These are phyloP conservation scores for Debaryomyces coudertii DNA, from an alignment of 1,139 yeast genomes.

Conservation along the genomic window DNA sequence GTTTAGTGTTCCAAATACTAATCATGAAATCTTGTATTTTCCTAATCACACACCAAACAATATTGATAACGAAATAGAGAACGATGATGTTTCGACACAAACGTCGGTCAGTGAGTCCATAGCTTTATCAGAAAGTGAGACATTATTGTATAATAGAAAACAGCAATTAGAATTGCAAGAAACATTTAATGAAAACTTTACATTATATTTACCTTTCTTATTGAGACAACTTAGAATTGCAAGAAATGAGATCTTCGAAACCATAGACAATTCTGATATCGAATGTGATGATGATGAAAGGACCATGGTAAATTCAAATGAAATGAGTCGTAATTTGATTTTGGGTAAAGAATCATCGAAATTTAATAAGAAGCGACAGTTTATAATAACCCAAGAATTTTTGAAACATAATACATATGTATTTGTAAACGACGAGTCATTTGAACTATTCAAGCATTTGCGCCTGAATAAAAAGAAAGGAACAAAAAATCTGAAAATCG, in stretches of 20 bases:
- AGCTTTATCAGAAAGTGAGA: slow-evolving; percentile 30
- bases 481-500: slow-evolving; percentile 25
- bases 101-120: slow-evolving; percentile 15
- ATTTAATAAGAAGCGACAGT: slow-evolving; percentile 33
- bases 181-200: slow-evolving; percentile 40
- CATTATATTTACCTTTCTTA: slow-evolving; percentile 42
- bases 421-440: slow-evolving; percentile 36
- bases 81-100: slow-evolving; percentile 1
- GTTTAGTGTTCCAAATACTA: neutral
- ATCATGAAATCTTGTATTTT: slow-evolving; percentile 4
- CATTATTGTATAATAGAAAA: slow-evolving; percentile 22
- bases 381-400: slow-evolving; percentile 37
- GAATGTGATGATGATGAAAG: slow-evolving; percentile 29
- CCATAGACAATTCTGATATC: slow-evolving; percentile 12
- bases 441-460: slow-evolving; percentile 33
- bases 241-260: slow-evolving; percentile 8
- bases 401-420: slow-evolving; percentile 34
- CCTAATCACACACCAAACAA: neutral
- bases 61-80: neutral
- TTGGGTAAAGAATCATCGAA: slow-evolving; percentile 20
- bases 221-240: slow-evolving; percentile 29
- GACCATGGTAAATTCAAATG: slow-evolving; percentile 25
- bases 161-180: slow-evolving; percentile 40
- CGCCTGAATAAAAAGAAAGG: slow-evolving; percentile 27
- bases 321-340: slow-evolving; percentile 16